Base-by-base conservation (phyloP, 352 stramenopile species). In the Globisporangium nunn region DNA sequence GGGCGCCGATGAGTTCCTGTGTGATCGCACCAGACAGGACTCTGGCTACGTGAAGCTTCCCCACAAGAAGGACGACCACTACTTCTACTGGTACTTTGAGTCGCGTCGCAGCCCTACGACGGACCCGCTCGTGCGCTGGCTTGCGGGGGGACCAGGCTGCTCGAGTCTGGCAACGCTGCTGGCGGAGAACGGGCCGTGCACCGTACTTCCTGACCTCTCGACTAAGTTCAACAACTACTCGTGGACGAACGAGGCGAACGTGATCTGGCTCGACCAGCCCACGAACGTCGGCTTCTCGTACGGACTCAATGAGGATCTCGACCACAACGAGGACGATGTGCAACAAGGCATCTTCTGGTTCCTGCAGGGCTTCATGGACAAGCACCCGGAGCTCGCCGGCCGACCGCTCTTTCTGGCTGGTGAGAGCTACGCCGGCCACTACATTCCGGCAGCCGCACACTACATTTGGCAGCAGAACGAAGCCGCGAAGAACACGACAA, bases 31-130 rank as follows among this genome's bases (percentile, higher is more conserved):
- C 2, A 54, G 40, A 15, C 58, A 72, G 35, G 54, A 73, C n/a
- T 57, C 66, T 8, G 66, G 66, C 8, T 72, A 73, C 64, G 72
- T 73, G 41, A 66, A 69, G 44, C 52, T 73, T 33, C 52, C 66
- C 6, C 64, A 71, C 66, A 73, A 73, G 57, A 58, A 74, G 48
- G 68, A 76, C 50, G 69, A 76, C 52, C 53, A 76, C 39, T 76
- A 77, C 58, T 76, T 76, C 62, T 76, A 76, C 52, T 76, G 68
- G 68, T 73, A 69, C 53, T 70, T 77, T 28, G 63, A 77, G 50
- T 76, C 68, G 14, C 58, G 59, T 5, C 18, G 54, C 14, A 49
- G 47, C 30, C 61, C 64, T 5, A 29, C n/a, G 6, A 71, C 29
- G 8, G 68, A 74, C 44, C 68, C 68, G 1, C 51, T 76, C 14